Evolutionary conservation across 352 stramenopile species (phyloP), one percentile per base, ranked within the genome.

Genomic region (Pythium dissimile): DNA sequence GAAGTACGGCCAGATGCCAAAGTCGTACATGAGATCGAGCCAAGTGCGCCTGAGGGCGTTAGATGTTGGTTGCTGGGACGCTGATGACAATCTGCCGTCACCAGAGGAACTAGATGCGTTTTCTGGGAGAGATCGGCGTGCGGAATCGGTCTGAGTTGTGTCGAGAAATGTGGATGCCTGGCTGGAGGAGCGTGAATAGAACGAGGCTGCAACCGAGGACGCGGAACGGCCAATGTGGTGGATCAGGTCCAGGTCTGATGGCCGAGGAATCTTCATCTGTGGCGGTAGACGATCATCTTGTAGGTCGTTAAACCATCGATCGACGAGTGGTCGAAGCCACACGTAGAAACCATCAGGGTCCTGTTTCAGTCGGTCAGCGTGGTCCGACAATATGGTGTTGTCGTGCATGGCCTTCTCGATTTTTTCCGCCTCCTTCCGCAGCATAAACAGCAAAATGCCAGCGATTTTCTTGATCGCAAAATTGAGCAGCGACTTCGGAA

Each of bases 391-490:
- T 37, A 13, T 27, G 2, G 67, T 58, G 16, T 65, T 67, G 13
- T 77, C 75, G 11, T 75, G 77, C 30, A 81, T 62, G 2, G 75
- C 67, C 23, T 85, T 69, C 57, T 92, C 77, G 16, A 90, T 88
- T 21, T 68, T 94, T 51, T 91, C 77, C 13, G 84, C 80, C 62
- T 94, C 81, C 53, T 84, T 84, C 6, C 79, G 72, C 18, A 94
- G 72, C 20, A 94, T 60, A 45, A 86, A 92, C 20, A 92, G 64
- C 52, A 94, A 35, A 27, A 94, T 71, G 0, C 84, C 84, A 13
- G 84, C 84, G 32, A 89, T 71, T 54, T 94, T 94, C 64, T 94
- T 94, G 54, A 92, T 86, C 2, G 71, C 73, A 69, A 89, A 91
- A 55, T 94, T 94, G 27, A 94, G 55, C 55, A 94, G 58, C 16